These are phyloP conservation scores for Candida glucosophila DNA, from an alignment of 1,139 yeast genomes.

Conservation along the genomic window DNA sequence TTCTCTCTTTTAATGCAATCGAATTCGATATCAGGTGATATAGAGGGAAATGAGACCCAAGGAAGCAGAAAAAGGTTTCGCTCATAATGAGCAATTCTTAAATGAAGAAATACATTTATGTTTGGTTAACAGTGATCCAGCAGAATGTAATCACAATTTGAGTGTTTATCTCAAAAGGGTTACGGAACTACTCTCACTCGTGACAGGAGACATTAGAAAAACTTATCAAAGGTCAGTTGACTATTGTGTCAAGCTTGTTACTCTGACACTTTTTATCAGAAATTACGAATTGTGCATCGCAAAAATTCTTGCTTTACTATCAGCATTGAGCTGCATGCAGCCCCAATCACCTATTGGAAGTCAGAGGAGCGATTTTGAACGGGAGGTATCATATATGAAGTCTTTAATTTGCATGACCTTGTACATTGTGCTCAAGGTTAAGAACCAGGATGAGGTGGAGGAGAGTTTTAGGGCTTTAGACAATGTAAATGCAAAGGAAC, in stretches of 20 bases:
- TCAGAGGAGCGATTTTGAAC: slow-evolving; percentile 7
- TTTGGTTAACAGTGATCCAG: slow-evolving; percentile 31
- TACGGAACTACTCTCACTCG: too few species aligned
- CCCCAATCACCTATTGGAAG: slow-evolving; percentile 1
- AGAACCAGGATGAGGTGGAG: slow-evolving; percentile 11
- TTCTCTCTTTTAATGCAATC: too few species aligned
- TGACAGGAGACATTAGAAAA: too few species aligned
- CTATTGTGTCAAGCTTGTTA: slow-evolving; percentile 27
- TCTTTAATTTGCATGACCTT: slow-evolving; percentile 31
- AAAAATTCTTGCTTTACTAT: slow-evolving; percentile 28
- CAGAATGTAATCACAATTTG: slow-evolving; percentile 33
- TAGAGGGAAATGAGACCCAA: too few species aligned
- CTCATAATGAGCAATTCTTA: too few species aligned
- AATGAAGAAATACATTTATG: slow-evolving; percentile 14
- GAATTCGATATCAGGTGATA: too few species aligned
- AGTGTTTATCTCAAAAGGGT: slow-evolving; percentile 27
- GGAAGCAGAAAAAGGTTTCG: too few species aligned
- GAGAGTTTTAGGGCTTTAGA: slow-evolving; percentile 6
- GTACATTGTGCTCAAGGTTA: slow-evolving; percentile 26
- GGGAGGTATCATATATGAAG: slow-evolving; percentile 20
- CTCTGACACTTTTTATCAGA: slow-evolving; percentile 32
- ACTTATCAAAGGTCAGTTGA: slow-evolving; percentile 25
- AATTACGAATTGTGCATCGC: slow-evolving; percentile 32
- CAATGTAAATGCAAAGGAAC: slow-evolving; percentile 11
- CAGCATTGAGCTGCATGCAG: slow-evolving; percentile 16